phyloP scores from a whole-genome alignment of 23 red algal species.

The Gracilariopsis chorda region DNA sequence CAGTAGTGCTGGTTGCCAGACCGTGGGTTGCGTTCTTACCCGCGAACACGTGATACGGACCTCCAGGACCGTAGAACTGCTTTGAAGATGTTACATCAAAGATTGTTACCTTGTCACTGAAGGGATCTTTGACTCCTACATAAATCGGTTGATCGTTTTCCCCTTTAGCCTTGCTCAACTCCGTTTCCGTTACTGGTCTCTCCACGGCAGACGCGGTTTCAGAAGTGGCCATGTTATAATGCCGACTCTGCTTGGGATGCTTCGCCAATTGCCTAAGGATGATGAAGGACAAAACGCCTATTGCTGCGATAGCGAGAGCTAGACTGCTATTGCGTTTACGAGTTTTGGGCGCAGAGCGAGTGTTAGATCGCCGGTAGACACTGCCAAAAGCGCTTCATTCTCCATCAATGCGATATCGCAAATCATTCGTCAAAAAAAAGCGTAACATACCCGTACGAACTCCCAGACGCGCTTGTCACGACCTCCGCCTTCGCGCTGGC shows the following conservation, averaged over 20 bases:
- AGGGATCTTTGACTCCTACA: slow-evolving; percentile 79
- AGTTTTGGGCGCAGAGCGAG: not conserved
- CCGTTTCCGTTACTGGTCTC: slow-evolving; percentile 60
- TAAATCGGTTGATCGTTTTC: slow-evolving; percentile 69
- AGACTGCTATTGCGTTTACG: not conserved
- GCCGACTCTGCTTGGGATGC: not conserved
- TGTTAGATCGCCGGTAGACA: no score
- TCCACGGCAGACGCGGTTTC: not conserved
- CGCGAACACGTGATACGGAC: slow-evolving; percentile 92
- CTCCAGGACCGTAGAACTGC: slow-evolving; percentile 96
- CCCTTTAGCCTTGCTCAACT: slow-evolving; percentile 61
- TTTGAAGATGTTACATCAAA: slow-evolving; percentile 81
- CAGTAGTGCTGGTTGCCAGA: slow-evolving; percentile 78
- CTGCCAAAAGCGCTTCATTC: no score
- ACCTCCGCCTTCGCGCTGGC: no score
- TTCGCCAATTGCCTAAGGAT: slow-evolving; percentile 3
- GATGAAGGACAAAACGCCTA: not conserved
- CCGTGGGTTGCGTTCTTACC: slow-evolving; percentile 94
- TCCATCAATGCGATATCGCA: no score
- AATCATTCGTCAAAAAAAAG: no score
- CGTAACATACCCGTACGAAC: no score
- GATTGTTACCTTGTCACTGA: slow-evolving; percentile 55
- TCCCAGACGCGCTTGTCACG: no score
- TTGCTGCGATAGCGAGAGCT: slow-evolving; percentile 1
- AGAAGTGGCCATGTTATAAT: not conserved